Conservation (phyloP, 768 basidiomycete genomes). For the Podaxis sp. region DNA sequence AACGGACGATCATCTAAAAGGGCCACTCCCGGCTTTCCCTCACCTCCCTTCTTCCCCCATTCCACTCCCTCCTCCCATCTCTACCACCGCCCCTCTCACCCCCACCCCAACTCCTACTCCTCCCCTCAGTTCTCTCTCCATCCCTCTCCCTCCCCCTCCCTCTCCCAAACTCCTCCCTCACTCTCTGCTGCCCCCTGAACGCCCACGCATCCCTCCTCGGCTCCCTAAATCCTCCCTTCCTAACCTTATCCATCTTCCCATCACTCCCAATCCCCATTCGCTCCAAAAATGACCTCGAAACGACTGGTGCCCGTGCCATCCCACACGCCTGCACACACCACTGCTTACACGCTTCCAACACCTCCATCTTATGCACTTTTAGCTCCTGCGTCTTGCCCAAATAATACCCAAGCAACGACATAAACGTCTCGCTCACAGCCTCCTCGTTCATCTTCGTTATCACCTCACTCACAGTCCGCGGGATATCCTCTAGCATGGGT, state of each 20-base stretch:
- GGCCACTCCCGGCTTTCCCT: background rate
- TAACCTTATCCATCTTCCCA: background rate
- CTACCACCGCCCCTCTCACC: background rate
- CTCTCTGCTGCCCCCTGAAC: background rate
- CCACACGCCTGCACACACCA: slow-evolving; percentile 24
- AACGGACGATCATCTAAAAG: background rate
- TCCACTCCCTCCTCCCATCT: background rate
- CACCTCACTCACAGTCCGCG: slow-evolving; percentile 29
- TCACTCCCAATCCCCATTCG: slow-evolving; percentile 17
- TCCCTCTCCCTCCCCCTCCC: background rate
- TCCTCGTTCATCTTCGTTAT: slow-evolving; percentile 41
- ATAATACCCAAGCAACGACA: slow-evolving; percentile 27
- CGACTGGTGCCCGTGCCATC: slow-evolving; percentile 11
- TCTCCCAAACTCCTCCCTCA: slow-evolving; percentile 5
- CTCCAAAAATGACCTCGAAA: slow-evolving; percentile 19
- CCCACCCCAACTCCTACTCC: background rate
- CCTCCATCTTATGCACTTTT: slow-evolving; percentile 13
- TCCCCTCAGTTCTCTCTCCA: background rate
- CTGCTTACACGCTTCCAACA: slow-evolving; percentile 19
- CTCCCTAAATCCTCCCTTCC: slow-evolving; percentile 16
- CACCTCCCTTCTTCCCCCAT: background rate
- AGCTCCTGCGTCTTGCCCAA: slow-evolving; percentile 19
- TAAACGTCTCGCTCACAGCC: slow-evolving; percentile 37
- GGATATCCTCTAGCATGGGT: slow-evolving; percentile 27
- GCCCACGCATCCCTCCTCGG: slow-evolving; percentile 14